Conservation (phyloP, 2,329 filamentous ascomycete genomes). For the Metarhizium guizhouense region DNA sequence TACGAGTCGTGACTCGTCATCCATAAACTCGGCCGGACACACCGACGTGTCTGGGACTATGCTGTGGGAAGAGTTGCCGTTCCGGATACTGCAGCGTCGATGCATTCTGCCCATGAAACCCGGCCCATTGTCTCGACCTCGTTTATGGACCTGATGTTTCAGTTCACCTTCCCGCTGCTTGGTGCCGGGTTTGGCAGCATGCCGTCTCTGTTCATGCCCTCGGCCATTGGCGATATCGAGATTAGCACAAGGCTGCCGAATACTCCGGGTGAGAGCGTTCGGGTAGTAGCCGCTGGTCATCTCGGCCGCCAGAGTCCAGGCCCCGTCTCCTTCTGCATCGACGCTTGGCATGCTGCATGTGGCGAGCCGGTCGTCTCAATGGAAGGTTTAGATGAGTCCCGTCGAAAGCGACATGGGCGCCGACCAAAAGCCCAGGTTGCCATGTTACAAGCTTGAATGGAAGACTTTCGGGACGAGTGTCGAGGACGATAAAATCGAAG, state of each 20-base stretch:
- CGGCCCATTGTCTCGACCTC: conserved; percentile 35
- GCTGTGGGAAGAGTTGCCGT: conserved; percentile 23
- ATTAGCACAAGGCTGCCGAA: conserved; percentile 4
- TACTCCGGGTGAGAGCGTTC: too few relatives aligned
- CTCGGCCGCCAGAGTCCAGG: too few relatives aligned
- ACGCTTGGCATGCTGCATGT: too few relatives aligned
- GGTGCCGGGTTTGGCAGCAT: conserved; percentile 22
- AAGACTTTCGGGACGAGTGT: too few relatives aligned
- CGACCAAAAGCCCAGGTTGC: too few relatives aligned
- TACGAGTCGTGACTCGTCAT: conserved; percentile 13
- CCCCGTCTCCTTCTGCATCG: too few relatives aligned
- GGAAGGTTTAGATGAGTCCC: conserved; percentile 29
- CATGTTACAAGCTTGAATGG: too few relatives aligned
- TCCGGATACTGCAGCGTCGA: conserved; percentile 32
- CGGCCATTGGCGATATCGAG: conserved; percentile 21
- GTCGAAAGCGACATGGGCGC: conserved; percentile 6
- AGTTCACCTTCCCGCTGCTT: conserved; percentile 28
- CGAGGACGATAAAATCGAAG: too few relatives aligned
- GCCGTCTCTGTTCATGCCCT: conserved; percentile 27
- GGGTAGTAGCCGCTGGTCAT: too few relatives aligned
- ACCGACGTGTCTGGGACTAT: conserved; percentile 9
- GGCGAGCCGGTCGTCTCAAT: conserved; percentile 23
- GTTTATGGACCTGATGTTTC: conserved; percentile 36
- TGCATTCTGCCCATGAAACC: conserved; percentile 37
- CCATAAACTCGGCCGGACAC: conserved; percentile 8